phyloP scores from a whole-genome alignment of 768 basidiomycete species.

The Lactarius sp. region DNA sequence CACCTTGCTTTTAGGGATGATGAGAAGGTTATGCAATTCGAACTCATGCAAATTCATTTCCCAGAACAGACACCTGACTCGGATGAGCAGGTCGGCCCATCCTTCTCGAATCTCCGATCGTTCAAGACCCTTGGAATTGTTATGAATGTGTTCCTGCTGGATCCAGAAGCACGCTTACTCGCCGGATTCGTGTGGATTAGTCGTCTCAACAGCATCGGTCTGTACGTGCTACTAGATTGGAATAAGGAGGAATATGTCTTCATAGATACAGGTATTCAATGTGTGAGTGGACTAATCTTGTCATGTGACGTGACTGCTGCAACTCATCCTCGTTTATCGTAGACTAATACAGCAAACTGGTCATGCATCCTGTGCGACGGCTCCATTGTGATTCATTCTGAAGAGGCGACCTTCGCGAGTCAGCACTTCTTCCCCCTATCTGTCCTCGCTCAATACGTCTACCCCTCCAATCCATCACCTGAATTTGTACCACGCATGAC shows the following conservation, averaged over 20 bases:
- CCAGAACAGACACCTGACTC: constrained; percentile 33
- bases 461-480: constrained; percentile 21
- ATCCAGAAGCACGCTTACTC: constrained; percentile 54
- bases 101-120: constrained; percentile 54
- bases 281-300: constrained; percentile 45
- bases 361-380: constrained; percentile 64
- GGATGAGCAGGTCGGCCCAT: constrained; percentile 32
- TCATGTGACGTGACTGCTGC: not conserved
- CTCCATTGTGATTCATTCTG: constrained; percentile 70
- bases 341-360: constrained; percentile 71
- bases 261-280: constrained; percentile 68
- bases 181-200: constrained; percentile 68
- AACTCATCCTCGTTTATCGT: constrained; percentile 2
- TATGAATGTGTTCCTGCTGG: constrained; percentile 73
- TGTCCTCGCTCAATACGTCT: constrained; percentile 33
- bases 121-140: constrained; percentile 65
- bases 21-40: constrained; percentile 62
- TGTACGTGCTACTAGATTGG: constrained; percentile 67
- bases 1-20: constrained; percentile 34
- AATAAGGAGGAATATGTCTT: constrained; percentile 61
- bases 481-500: constrained; percentile 28
- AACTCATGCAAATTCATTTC: constrained; percentile 64
- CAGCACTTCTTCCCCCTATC: constrained; percentile 64
- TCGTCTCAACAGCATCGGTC: constrained; percentile 47
- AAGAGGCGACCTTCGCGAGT: constrained; percentile 58